A percentile compares a stretch with the other conserved stretches of the same genome.
phyloP scores from a whole-genome alignment of 2,329 filamentous ascomycete genomes.

The Dactylonectria macrodidyma region DNA sequence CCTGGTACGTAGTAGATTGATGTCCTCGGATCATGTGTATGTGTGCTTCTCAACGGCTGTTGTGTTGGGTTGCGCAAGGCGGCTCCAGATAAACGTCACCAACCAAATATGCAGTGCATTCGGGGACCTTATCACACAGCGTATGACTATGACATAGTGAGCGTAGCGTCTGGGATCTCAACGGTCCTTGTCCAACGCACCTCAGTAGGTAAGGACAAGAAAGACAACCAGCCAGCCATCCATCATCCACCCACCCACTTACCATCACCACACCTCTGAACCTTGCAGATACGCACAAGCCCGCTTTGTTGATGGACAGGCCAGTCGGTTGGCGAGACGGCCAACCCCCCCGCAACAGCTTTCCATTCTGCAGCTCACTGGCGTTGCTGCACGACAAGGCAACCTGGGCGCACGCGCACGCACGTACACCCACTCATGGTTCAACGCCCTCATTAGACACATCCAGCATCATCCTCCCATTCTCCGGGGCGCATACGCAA shows the following conservation, averaged over 20 bases:
- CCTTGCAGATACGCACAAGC: not conserved
- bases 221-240: not conserved
- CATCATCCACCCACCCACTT: not conserved
- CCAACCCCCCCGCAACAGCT: not conserved
- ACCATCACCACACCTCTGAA: not conserved
- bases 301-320: not conserved
- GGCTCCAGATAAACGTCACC: not conserved
- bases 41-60: no score
- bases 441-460: not conserved
- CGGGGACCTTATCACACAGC: not conserved
- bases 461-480: not conserved
- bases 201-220: not conserved
- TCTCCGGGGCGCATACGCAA: not conserved
- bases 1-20: no score
- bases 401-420: not conserved
- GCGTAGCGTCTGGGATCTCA: not conserved
- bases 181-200: not conserved
- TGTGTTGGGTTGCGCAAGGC: not conserved
- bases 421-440: not conserved
- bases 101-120: not conserved
- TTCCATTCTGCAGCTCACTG: not conserved
- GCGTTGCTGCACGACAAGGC: not conserved
- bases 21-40: no score
- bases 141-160: not conserved
- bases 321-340: not conserved